These are phyloP conservation scores for Haplosporangium gracile DNA, from an alignment of 192 early-diverging fungal genomes.

Conservation along the genomic window DNA sequence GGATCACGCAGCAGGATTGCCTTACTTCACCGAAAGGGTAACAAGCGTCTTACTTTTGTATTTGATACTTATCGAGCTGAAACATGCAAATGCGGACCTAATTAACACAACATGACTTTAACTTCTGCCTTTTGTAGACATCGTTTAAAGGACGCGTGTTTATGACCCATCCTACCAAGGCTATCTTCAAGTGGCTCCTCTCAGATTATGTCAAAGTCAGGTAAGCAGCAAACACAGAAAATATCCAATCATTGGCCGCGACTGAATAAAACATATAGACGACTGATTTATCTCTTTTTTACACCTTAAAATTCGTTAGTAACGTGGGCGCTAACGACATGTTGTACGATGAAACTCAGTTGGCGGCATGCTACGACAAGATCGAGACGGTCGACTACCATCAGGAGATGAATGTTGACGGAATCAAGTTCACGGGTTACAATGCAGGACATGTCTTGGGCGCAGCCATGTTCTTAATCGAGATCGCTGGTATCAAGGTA, in stretches of 20 bases:
- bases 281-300: not conserved
- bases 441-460: constrained; percentile 99
- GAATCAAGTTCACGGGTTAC: constrained; percentile 94
- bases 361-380: constrained; percentile 83
- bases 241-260: no score
- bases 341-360: constrained; percentile 92
- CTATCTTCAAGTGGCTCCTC: constrained; percentile 97
- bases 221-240: constrained; percentile 29
- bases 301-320: constrained; percentile 44
- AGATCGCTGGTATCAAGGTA: constrained; percentile 89
- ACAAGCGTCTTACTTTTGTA: not conserved
- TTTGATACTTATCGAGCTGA: constrained; percentile 65
- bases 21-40: constrained; percentile 97
- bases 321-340: constrained; percentile 82
- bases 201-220: constrained; percentile 95
- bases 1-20: constrained; percentile 96
- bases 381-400: constrained; percentile 98
- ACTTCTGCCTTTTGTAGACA: constrained; percentile 68
- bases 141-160: constrained; percentile 96
- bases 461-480: constrained; percentile 97
- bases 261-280: not conserved
- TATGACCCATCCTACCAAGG: constrained; percentile 99
- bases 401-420: constrained; percentile 95
- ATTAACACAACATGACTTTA: not conserved
- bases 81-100: not conserved